phyloP scores from a whole-genome alignment of 352 stramenopile species.

The Phytophthora pseudosyringae region DNA sequence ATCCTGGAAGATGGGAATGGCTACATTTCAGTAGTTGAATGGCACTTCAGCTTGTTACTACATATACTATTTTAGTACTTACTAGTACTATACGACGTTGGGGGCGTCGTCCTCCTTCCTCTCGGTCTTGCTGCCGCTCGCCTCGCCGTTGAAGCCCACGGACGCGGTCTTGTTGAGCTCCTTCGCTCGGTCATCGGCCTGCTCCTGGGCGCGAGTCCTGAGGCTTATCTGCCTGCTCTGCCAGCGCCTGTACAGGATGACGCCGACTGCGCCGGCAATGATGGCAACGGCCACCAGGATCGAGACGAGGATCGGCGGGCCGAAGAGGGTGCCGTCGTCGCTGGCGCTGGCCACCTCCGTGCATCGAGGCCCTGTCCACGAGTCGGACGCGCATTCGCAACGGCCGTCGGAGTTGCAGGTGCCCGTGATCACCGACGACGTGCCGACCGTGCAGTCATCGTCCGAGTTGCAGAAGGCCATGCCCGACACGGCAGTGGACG shows the following conservation, averaged over 20 bases:
- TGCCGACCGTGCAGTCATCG: slow-evolving; percentile 55
- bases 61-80: too few relatives aligned
- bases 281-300: slow-evolving; percentile 18
- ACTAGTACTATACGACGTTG: slow-evolving; percentile 39
- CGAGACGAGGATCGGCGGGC: slow-evolving; percentile 29
- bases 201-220: neutral
- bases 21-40: slow-evolving; percentile 2
- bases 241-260: slow-evolving; percentile 18
- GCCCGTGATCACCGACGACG: slow-evolving; percentile 34
- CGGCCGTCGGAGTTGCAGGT: slow-evolving; percentile 34
- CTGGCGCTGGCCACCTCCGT: slow-evolving; percentile 24
- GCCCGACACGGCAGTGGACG: slow-evolving; percentile 47
- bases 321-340: slow-evolving; percentile 19
- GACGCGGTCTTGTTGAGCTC: slow-evolving; percentile 31
- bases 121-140: slow-evolving; percentile 39
- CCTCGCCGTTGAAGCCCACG: slow-evolving; percentile 2
- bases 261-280: slow-evolving; percentile 1
- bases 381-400: slow-evolving; percentile 38
- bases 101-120: slow-evolving; percentile 35
- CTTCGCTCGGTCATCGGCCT: slow-evolving; percentile 7
- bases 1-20: slow-evolving; percentile 7
- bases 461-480: slow-evolving; percentile 54
- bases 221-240: slow-evolving; percentile 3
- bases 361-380: slow-evolving; percentile 52
- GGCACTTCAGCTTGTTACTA: slow-evolving; percentile 5